phyloP scores from a whole-genome alignment of 169 alveolate species.

The Neospora caninum region DNA sequence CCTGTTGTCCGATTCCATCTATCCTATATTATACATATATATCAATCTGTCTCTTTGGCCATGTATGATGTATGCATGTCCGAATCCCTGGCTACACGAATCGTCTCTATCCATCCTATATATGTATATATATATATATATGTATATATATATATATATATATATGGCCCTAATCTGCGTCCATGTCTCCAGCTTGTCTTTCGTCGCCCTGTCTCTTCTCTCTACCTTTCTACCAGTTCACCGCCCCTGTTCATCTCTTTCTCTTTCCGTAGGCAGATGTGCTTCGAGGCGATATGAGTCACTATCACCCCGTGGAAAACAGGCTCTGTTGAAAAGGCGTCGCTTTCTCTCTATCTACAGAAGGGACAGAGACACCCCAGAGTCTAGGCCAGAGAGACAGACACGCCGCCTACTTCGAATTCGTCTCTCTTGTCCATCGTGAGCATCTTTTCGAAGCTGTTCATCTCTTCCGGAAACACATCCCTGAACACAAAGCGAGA shows the following conservation, averaged over 20 bases:
- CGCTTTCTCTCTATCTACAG: no score
- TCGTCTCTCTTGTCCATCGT: slow-evolving; percentile 9
- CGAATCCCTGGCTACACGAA: not conserved
- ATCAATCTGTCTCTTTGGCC: not conserved
- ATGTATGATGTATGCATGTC: not conserved
- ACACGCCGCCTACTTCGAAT: slow-evolving; percentile 1
- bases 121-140: not conserved
- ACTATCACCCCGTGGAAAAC: no score
- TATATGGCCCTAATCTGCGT: not conserved
- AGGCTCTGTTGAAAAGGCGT: no score
- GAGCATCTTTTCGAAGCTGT: slow-evolving; percentile 38
- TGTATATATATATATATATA: not conserved
- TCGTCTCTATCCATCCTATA: not conserved
- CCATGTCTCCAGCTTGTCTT: no score
- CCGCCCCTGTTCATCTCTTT: no score
- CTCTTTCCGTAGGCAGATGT: no score
- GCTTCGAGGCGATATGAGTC: no score
- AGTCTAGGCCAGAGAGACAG: not conserved
- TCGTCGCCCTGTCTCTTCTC: no score
- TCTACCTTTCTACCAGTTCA: no score
- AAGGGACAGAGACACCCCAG: no score
- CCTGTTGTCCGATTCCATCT: no score
- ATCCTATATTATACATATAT: no score
- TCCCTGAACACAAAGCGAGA: not conserved
- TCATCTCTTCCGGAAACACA: slow-evolving; percentile 40